These are phyloP conservation scores for Nothopassalora personata DNA, from an alignment of 2,329 filamentous ascomycete genomes.

Conservation along the genomic window DNA sequence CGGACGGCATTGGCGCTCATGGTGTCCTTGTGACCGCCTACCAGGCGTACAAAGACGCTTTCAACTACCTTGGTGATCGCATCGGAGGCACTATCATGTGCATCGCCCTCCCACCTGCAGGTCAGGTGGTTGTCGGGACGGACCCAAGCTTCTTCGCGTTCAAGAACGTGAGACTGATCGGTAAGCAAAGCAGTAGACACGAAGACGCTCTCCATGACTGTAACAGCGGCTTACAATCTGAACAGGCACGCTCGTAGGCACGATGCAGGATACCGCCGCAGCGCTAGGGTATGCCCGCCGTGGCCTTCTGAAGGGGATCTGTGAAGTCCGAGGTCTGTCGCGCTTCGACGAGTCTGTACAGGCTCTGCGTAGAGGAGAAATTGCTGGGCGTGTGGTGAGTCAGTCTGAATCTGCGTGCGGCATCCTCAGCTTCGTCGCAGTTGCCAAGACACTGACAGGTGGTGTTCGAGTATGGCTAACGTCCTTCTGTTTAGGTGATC, in stretches of 20 bases:
- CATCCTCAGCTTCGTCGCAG: too few species aligned
- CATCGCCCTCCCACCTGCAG: constrained; percentile 35
- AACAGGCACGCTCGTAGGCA: constrained; percentile 41
- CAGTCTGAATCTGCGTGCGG: too few species aligned
- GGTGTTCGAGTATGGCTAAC: too few species aligned
- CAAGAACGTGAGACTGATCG: constrained; percentile 22
- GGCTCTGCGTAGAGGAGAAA: constrained; percentile 45
- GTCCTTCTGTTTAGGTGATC: constrained; percentile 24
- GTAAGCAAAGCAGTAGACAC: not conserved
- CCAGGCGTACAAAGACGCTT: constrained; percentile 35
- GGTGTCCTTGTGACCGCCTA: constrained; percentile 38
- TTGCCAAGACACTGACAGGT: too few species aligned
- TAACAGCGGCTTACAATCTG: constrained; percentile 11
- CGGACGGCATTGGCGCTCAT: constrained; percentile 45
- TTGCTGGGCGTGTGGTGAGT: constrained; percentile 47
- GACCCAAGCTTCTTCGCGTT: constrained; percentile 34
- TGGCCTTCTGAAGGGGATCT: constrained; percentile 47
- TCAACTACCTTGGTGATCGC: constrained; percentile 43
- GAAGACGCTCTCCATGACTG: not conserved
- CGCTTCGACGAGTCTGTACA: constrained; percentile 47
- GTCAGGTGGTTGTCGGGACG: constrained; percentile 32
- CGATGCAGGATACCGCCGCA: constrained; percentile 45
- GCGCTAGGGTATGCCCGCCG: constrained; percentile 46
- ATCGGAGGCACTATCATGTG: constrained; percentile 51
- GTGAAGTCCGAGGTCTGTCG: constrained; percentile 45